Conservation (phyloP, 2,329 filamentous ascomycete genomes). For the Cercospora nicotianae region DNA sequence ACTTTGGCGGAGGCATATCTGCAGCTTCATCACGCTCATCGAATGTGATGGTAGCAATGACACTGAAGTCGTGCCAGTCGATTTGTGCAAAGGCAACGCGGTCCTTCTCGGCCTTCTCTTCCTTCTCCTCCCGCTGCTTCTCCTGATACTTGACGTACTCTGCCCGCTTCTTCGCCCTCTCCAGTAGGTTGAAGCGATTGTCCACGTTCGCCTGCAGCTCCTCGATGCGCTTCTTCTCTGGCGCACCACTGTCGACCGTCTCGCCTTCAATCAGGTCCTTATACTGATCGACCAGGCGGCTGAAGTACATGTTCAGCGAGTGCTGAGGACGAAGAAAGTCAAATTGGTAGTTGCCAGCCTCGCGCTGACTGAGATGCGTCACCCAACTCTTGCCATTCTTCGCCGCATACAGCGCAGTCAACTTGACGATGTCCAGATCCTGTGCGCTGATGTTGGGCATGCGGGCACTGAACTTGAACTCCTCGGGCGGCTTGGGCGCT, state of each 20-base stretch:
- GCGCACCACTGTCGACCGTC: conserved; percentile 67
- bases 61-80: conserved; percentile 96
- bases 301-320: conserved; percentile 94
- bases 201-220: conserved; percentile 72
- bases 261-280: conserved; percentile 70
- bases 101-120: conserved; percentile 82
- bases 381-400: conserved; percentile 91
- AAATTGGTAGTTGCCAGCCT: conserved; percentile 89
- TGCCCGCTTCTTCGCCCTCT: conserved; percentile 78
- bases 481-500: conserved; percentile 79
- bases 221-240: conserved; percentile 69
- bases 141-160: conserved; percentile 86
- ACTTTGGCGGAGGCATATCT: conserved; percentile 84
- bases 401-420: conserved; percentile 89
- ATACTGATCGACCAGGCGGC: conserved; percentile 89
- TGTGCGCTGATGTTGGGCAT: conserved; percentile 97
- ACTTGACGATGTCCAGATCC: conserved; percentile 70
- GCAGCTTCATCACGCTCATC: conserved; percentile 82
- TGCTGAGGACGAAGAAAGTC: conserved; percentile 95
- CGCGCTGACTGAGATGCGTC: conserved; percentile 83
- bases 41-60: conserved; percentile 93
- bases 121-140: conserved; percentile 81
- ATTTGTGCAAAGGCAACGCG: conserved; percentile 77
- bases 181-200: conserved; percentile 77
- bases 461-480: conserved; percentile 90